A percentile compares a stretch with the other conserved stretches of the same genome.
These are phyloP conservation scores for Cylindricascospora bacillispora DNA, from an alignment of 1,139 yeast species.

Conservation along the genomic window DNA sequence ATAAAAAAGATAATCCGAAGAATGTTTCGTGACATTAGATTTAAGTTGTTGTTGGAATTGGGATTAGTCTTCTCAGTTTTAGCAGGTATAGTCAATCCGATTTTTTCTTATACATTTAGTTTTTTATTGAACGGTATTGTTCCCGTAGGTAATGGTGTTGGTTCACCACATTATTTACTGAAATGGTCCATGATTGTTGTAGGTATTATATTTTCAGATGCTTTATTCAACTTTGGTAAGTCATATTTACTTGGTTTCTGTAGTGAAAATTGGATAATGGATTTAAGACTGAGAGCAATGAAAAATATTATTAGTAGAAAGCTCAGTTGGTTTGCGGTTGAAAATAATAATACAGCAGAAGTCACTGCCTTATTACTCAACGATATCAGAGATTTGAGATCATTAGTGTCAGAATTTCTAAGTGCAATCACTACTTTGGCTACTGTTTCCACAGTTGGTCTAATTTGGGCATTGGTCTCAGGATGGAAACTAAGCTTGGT, in stretches of 20 bases:
- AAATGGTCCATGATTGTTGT: constrained; percentile 62
- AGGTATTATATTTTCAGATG: constrained; percentile 48
- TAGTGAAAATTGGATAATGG: constrained; percentile 57
- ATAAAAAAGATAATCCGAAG: constrained; percentile 28
- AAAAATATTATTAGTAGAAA: constrained; percentile 39
- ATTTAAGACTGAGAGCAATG: constrained; percentile 41
- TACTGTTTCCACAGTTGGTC: constrained; percentile 44
- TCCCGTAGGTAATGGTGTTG: constrained; percentile 26
- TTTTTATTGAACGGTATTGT: constrained; percentile 48
- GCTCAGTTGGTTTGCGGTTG: constrained; percentile 39
- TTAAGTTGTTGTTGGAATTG: constrained; percentile 29
- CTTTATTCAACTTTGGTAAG: constrained; percentile 41
- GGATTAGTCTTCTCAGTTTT: constrained; percentile 45
- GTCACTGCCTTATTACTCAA: constrained; percentile 59
- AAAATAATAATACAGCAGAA: constrained; percentile 37
- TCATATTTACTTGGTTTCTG: constrained; percentile 39
- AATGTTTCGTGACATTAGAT: constrained; percentile 28
- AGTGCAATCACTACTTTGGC: constrained; percentile 41
- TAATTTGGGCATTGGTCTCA: constrained; percentile 61
- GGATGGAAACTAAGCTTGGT: constrained; percentile 86
- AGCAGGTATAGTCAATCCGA: constrained; percentile 58
- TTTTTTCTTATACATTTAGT: constrained; percentile 69
- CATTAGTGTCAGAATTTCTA: constrained; percentile 48
- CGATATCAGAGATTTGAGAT: constrained; percentile 67
- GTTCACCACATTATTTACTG: constrained; percentile 28